Conservation (phyloP, 306 rosid genomes). For the Vigna nakashimae region DNA sequence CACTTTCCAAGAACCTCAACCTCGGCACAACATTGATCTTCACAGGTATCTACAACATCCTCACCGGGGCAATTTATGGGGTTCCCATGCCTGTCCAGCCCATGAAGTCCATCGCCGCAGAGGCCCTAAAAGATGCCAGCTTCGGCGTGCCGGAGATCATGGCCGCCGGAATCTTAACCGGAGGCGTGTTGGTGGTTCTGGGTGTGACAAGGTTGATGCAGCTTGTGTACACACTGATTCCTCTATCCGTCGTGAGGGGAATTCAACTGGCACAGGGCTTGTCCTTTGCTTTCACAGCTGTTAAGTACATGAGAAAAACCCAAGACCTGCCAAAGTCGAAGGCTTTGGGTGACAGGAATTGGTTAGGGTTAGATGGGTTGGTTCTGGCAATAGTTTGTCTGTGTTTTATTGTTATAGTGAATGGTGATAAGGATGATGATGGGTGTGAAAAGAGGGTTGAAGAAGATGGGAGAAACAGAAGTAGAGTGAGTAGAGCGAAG, state of each 20-base stretch:
- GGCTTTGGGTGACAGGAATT: constrained; percentile 31
- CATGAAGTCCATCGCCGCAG: constrained; percentile 45
- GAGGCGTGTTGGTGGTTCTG: constrained; percentile 21
- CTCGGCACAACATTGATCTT: constrained; percentile 37
- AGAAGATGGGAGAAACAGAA: constrained; percentile 1
- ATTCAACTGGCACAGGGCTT: constrained; percentile 49
- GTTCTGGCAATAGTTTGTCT: constrained; percentile 42
- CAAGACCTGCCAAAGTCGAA: constrained; percentile 44
- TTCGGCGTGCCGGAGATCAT: constrained; percentile 43
- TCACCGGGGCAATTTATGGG: constrained; percentile 43
- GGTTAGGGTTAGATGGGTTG: constrained; percentile 48
- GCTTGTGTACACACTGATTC: constrained; percentile 36
- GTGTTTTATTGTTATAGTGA: constrained; percentile 40
- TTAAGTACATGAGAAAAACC: constrained; percentile 35
- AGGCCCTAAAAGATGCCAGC: constrained; percentile 23
- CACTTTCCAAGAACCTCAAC: constrained; percentile 43
- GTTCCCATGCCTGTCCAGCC: constrained; percentile 49
- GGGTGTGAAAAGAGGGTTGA: not conserved
- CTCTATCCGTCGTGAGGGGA: constrained; percentile 45
- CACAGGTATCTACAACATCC: constrained; percentile 40
- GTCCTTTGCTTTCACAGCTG: constrained; percentile 43
- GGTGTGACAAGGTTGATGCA: constrained; percentile 43
- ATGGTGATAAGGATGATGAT: constrained; percentile 39
- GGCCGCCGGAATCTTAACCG: constrained; percentile 44
- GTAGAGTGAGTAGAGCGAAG: not conserved